These are phyloP conservation scores for Lasiosphaeriaceae sp. DNA, from an alignment of 495 filamentous ascomycete species.

Conservation along the genomic window DNA sequence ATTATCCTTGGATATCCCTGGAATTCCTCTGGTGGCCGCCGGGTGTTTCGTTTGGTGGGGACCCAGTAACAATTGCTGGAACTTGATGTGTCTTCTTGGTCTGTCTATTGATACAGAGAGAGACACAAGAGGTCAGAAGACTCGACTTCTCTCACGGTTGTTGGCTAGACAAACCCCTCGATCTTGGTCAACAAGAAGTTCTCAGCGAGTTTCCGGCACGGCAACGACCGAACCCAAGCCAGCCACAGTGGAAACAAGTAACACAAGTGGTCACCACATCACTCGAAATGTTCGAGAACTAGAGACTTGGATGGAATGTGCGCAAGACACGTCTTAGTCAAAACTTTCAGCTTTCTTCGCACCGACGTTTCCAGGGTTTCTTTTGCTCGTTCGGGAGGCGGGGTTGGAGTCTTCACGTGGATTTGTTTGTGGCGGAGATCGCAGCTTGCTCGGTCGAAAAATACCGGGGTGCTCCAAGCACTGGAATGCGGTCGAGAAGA, in stretches of 20 bases:
- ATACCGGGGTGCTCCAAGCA: background rate
- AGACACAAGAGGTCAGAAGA: background rate
- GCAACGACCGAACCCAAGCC: too few species aligned
- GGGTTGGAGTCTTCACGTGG: conserved; percentile 3
- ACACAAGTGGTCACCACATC: too few species aligned
- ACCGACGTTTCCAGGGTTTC: background rate
- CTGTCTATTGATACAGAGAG: too few species aligned
- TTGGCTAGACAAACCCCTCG: background rate
- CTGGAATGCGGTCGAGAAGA: background rate
- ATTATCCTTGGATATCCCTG: conserved; percentile 20
- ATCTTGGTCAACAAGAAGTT: too few species aligned
- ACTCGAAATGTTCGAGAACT: too few species aligned
- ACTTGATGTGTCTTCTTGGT: background rate
- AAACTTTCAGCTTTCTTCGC: background rate
- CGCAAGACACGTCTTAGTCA: background rate
- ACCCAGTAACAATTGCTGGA: background rate
- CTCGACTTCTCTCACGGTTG: background rate
- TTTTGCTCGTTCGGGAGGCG: background rate
- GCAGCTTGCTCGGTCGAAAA: background rate
- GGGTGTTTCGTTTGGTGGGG: conserved; percentile 10
- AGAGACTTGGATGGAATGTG: background rate
- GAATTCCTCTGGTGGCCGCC: conserved; percentile 2
- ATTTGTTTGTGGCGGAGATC: background rate
- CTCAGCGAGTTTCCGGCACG: too few species aligned
- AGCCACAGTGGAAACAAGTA: too few species aligned